Percentiles rank a stretch among this genome's conserved stretches.
phyloP scores from a whole-genome alignment of 345 rosid species.

The Brassica rapa region DNA sequence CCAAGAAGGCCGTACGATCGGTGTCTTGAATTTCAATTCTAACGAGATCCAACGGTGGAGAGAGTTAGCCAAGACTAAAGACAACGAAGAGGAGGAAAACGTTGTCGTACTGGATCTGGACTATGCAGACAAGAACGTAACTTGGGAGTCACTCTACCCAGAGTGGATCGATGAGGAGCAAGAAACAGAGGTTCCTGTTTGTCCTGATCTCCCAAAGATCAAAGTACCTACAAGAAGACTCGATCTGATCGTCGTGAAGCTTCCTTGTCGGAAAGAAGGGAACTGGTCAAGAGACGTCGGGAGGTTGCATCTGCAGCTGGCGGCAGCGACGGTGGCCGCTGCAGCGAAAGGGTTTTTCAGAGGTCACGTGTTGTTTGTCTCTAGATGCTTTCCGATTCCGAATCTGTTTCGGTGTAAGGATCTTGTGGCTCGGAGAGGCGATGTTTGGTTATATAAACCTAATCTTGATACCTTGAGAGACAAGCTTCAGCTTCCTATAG shows the following conservation, averaged over 20 bases:
- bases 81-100: constrained; percentile 31
- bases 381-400: constrained; percentile 76
- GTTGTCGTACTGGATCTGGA: constrained; percentile 48
- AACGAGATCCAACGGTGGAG: constrained; percentile 69
- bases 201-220: constrained; percentile 69
- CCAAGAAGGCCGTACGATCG: constrained; percentile 62
- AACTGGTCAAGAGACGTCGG: constrained; percentile 94
- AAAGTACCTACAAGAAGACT: constrained; percentile 63
- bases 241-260: constrained; percentile 80
- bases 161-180: constrained; percentile 99
- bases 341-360: constrained; percentile 72
- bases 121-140: constrained; percentile 51
- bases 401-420: constrained; percentile 84
- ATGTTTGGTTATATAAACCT: constrained; percentile 76
- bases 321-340: constrained; percentile 73
- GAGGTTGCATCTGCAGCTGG: constrained; percentile 82
- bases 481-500: constrained; percentile 76
- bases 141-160: constrained; percentile 86
- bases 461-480: constrained; percentile 64
- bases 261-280: constrained; percentile 81
- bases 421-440: constrained; percentile 54
- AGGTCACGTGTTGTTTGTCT: constrained; percentile 64
- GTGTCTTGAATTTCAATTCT: constrained; percentile 69
- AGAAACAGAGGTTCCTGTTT: constrained; percentile 75
- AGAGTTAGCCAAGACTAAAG: constrained; percentile 53